These are phyloP conservation scores for Rhododendron mucronatum DNA, from an alignment of 148 eudicot species.

Conservation along the genomic window DNA sequence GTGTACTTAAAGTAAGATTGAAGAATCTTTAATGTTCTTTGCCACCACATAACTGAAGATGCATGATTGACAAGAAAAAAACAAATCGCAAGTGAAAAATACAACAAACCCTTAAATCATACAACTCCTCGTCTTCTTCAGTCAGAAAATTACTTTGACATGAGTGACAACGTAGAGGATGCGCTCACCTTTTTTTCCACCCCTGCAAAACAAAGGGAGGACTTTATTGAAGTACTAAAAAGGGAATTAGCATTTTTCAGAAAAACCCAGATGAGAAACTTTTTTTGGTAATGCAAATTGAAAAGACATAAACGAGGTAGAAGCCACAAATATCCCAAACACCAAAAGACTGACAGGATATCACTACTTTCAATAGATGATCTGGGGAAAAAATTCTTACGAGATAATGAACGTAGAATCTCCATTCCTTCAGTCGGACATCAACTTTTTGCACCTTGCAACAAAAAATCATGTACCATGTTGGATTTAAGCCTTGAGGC, in stretches of 20 bases:
- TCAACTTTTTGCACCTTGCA: slow-evolving; percentile 35
- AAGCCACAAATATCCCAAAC: neutral
- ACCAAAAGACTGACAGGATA: neutral
- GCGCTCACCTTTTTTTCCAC: slow-evolving; percentile 41
- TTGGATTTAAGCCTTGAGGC: neutral
- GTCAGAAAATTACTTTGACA: neutral
- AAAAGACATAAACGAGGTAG: neutral
- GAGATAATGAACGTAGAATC: slow-evolving; percentile 31
- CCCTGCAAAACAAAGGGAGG: slow-evolving; percentile 28
- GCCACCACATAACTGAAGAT: neutral
- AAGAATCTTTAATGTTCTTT: neutral
- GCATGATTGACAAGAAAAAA: neutral
- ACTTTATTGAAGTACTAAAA: neutral
- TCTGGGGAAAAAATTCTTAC: slow-evolving; percentile 18
- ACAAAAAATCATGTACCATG: neutral
- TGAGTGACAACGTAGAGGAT: neutral
- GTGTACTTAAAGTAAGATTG: neutral
- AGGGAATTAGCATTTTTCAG: neutral
- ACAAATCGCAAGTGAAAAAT: neutral
- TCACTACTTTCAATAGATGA: neutral
- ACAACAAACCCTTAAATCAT: neutral
- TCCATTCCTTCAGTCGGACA: slow-evolving; percentile 15
- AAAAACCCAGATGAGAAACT: neutral
- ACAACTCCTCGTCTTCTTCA: neutral
- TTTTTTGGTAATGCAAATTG: neutral